Conservation (phyloP, 2,329 filamentous ascomycete genomes). For the Nigrospora sphaerica region DNA sequence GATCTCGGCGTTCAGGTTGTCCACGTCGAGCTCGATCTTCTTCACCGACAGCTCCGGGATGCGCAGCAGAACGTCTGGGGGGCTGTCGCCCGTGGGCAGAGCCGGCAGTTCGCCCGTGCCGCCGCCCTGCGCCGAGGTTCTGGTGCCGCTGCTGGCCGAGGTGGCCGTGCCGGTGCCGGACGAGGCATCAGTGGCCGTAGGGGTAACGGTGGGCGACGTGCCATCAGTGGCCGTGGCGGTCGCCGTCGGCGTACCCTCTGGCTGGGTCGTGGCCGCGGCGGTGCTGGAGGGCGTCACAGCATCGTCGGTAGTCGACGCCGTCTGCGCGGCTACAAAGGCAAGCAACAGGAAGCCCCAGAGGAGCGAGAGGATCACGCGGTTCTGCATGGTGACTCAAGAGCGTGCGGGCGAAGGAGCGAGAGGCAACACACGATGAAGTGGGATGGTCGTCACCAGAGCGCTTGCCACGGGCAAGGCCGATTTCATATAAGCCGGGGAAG, state of each 20-base stretch:
- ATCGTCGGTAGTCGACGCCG: conserved; percentile 17
- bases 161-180: conserved; percentile 5
- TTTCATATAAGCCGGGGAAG: too few species aligned
- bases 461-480: too few species aligned
- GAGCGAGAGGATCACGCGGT: conserved; percentile 14
- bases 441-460: too few species aligned
- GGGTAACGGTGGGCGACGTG: too few species aligned
- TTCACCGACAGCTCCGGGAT: conserved; percentile 52
- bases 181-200: background rate
- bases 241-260: conserved; percentile 3
- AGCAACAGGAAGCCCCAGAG: conserved; percentile 22
- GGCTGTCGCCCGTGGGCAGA: conserved; percentile 13
- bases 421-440: conserved; percentile 4
- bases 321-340: conserved; percentile 22
- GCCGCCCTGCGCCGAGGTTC: conserved; percentile 10
- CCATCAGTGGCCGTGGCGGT: background rate
- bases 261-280: conserved; percentile 2
- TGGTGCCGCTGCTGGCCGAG: conserved; percentile 2
- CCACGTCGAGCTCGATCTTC: conserved; percentile 52
- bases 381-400: conserved; percentile 12
- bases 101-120: conserved; percentile 12
- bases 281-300: conserved; percentile 7
- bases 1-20: conserved; percentile 50
- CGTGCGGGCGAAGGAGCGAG: conserved; percentile 9
- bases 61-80: conserved; percentile 50